Conservation (phyloP, 1,139 yeast genomes). For the Yamadazyma epiphylla region DNA sequence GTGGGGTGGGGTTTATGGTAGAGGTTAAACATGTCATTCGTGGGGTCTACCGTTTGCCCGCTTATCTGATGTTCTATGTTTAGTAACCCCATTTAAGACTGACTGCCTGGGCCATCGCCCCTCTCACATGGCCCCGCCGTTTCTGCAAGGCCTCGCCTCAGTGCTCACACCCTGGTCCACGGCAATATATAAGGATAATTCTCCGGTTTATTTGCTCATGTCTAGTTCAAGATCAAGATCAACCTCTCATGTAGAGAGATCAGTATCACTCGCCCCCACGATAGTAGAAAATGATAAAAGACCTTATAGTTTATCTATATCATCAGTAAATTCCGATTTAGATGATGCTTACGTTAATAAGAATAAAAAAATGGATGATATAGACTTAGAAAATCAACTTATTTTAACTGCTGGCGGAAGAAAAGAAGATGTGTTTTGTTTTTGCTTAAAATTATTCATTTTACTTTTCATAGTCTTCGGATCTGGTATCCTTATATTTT, state of each 20-base stretch:
- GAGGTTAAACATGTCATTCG: no score
- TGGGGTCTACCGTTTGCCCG: no score
- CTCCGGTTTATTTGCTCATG: no score
- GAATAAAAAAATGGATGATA: slow-evolving; percentile 20
- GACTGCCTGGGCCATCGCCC: no score
- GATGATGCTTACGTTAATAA: slow-evolving; percentile 7
- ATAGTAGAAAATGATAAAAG: slow-evolving; percentile 9
- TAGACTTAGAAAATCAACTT: slow-evolving; percentile 37
- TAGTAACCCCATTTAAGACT: no score
- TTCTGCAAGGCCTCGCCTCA: no score
- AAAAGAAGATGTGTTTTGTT: slow-evolving; percentile 30
- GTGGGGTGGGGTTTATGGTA: no score
- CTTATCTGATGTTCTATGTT: no score
- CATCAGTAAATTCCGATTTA: slow-evolving; percentile 12
- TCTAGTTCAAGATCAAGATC: slow-evolving; percentile 11
- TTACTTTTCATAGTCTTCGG: slow-evolving; percentile 30
- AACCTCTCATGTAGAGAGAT: slow-evolving; percentile 3
- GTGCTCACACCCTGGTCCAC: no score
- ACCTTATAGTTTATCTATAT: slow-evolving; percentile 17
- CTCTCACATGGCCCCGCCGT: no score
- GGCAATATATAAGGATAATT: no score
- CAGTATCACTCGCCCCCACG: no score
- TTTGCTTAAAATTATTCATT: slow-evolving; percentile 27
- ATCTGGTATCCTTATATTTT: slow-evolving; percentile 34
- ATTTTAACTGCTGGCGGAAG: slow-evolving; percentile 39